Percentiles rank a stretch among this genome's conserved stretches.
phyloP scores from a whole-genome alignment of 1,139 yeast genomes.

The Candida sp. region DNA sequence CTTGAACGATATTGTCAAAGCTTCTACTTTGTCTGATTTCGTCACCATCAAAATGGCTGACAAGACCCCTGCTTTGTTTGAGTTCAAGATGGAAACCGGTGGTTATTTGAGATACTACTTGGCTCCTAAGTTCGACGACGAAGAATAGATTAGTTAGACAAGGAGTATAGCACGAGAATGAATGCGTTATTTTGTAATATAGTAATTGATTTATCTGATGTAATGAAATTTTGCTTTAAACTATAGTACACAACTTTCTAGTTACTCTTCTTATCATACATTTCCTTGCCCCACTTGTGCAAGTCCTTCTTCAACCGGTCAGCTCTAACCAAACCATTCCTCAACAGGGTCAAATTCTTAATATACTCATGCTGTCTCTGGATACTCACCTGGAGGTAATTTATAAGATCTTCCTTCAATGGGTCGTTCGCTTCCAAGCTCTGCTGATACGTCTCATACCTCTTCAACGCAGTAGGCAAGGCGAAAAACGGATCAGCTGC shows the following conservation, averaged over 20 bases:
- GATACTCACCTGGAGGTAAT: constrained; percentile 53
- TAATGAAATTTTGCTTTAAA: no score
- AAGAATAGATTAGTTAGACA: constrained; percentile 46
- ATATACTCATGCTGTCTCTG: constrained; percentile 94
- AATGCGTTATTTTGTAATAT: background rate
- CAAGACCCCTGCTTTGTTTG: constrained; percentile 93
- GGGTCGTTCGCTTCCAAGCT: constrained; percentile 30
- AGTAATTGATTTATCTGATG: background rate
- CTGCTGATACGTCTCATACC: constrained; percentile 41
- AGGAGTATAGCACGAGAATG: background rate
- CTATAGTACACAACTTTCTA: background rate
- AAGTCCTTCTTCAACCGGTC: constrained; percentile 74
- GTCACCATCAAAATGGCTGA: constrained; percentile 89
- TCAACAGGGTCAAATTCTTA: constrained; percentile 69
- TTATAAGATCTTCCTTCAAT: constrained; percentile 44
- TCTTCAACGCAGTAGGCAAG: constrained; percentile 37
- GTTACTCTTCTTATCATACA: constrained; percentile 64
- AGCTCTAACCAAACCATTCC: constrained; percentile 79
- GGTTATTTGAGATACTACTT: constrained; percentile 95
- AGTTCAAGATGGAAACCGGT: constrained; percentile 83
- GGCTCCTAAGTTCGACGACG: constrained; percentile 97
- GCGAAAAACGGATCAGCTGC: constrained; percentile 44
- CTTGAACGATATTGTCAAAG: constrained; percentile 89
- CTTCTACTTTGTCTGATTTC: constrained; percentile 74
- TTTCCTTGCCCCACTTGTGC: constrained; percentile 84